Base-by-base conservation (phyloP, 768 basidiomycete species). In the Cystobasidium tubakii region DNA sequence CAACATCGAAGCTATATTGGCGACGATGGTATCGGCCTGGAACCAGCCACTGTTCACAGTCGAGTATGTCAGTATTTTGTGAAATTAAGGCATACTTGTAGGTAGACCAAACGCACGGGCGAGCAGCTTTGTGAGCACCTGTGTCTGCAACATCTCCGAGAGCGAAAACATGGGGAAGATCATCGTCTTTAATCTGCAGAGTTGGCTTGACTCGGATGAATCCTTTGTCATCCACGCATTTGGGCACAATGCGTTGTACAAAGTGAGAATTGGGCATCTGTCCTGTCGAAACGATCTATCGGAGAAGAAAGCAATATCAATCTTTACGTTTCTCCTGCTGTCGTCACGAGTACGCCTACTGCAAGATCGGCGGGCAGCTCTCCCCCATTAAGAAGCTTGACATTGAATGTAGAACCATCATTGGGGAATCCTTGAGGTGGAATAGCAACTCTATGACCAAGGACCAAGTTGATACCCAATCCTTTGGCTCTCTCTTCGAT, bases 11-110 rank as follows among this genome's bases (percentile, higher is more conserved):
- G 36, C 36, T 15, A 55, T 71, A n/a, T 46, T 71, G n/a, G 53
- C 36, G 10, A 67, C 66, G 21, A 71, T 62, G 7, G 43, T 46
- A n/a, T 71, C 53, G 19, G 69, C 69, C 39, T 71, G 69, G 54
- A 71, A 53, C 25, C 50, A 57, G 27, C 69, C 69, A 57, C 69
- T 71, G n/a, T n/a, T n/a, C n/a, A n/a, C n/a, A n/a, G n/a, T n/a
- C n/a, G n/a, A n/a, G n/a, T n/a, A n/a, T n/a, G n/a, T n/a, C n/a
- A n/a, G n/a, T n/a, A n/a, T n/a, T n/a, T n/a, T n/a, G n/a, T n/a
- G n/a, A n/a, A n/a, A n/a, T n/a, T n/a, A n/a, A n/a, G n/a, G n/a
- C n/a, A n/a, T n/a, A n/a, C n/a, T n/a, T n/a, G n/a, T n/a, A n/a
- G n/a, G n/a, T n/a, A 39, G 25, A 21, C 1, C 19, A 27, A 29